Conservation (phyloP, 257 asterid species). For the Nicotiana noctiflora region DNA sequence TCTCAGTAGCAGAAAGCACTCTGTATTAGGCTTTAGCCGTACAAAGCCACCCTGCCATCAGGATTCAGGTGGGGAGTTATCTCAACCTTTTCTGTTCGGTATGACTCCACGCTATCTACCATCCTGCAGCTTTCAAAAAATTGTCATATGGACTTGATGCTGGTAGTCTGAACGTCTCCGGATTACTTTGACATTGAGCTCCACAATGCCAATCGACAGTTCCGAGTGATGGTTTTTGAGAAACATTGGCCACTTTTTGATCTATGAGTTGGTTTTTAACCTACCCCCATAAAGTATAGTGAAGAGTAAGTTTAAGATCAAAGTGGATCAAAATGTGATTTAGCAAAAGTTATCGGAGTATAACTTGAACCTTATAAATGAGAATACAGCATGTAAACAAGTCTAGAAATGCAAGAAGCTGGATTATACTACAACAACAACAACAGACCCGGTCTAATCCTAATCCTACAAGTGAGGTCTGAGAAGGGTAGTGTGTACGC, state of each 20-base stretch:
- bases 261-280: conserved; percentile 38
- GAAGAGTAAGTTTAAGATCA: not conserved
- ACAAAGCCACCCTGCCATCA: not conserved
- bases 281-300: conserved; percentile 26
- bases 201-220: conserved; percentile 35
- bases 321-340: not conserved
- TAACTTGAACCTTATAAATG: not conserved
- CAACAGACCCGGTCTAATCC: too few species aligned
- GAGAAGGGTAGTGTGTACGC: too few species aligned
- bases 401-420: not conserved
- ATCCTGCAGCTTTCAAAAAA: conserved; percentile 88
- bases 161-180: conserved; percentile 56
- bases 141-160: conserved; percentile 78
- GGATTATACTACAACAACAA: too few species aligned
- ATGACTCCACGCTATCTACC: conserved; percentile 26
- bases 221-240: conserved; percentile 21
- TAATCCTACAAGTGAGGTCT: too few species aligned
- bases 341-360: not conserved
- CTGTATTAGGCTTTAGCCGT: not conserved
- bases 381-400: not conserved
- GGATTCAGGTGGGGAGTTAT: conserved; percentile 5
- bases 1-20: conserved; percentile 10
- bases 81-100: not conserved
- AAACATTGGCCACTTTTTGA: conserved; percentile 19
- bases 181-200: conserved; percentile 46